Evolutionary conservation across 805 yeast species (phyloP), one percentile per base, ranked within the genome.

Genomic region (Ogataea ganodermae): DNA sequence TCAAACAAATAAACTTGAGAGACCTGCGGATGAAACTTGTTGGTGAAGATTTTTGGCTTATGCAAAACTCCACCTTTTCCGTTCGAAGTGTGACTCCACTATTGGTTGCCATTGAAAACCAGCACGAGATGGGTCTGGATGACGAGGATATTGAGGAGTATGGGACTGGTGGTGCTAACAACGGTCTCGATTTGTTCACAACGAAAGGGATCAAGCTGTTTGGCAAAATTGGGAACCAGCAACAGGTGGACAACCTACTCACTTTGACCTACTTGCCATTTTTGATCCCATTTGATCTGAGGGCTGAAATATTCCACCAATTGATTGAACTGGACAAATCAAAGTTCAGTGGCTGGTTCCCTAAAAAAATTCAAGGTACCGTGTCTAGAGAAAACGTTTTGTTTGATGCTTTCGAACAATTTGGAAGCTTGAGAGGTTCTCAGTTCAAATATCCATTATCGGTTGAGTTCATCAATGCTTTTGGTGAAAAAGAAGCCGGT

Each of bases 401-500:
- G 10, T 84, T 82, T 28, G 97, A 89, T 68, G 91, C 96, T 0
- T 87, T 73, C 60, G 69, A 74, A 1, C 73, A 73, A 5, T 85
- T 85, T 59, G 75, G 78, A 26, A 66, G 70, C 2, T 56, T 75
- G 1, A 44, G 59, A 8, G 89, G 90, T 0, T 58, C 71, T 1
- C 68, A 69, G 3, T 78, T 91, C 62, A 89, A 86, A 57, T 61
- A 74, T 7, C 73, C 72, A 28, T 64, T 91, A 8, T 70, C 78
- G 1, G 89, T 94, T 1, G 75, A 75, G 13, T 90, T 94, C 60
- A 70, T 71, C 30, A 86, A 88, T 58, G 78, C 85, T 46, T 80
- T 83, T 67, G 96, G 91, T 1, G 78, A 72, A 28, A 53, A 43
- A 22, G 98, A 92, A 62, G 89, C 84, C 0, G 99, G 99, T 1